A percentile compares a stretch with the other conserved stretches of the same genome.
phyloP scores from a whole-genome alignment of 2,329 filamentous ascomycete genomes.

The Colletotrichum gloeosporioides region DNA sequence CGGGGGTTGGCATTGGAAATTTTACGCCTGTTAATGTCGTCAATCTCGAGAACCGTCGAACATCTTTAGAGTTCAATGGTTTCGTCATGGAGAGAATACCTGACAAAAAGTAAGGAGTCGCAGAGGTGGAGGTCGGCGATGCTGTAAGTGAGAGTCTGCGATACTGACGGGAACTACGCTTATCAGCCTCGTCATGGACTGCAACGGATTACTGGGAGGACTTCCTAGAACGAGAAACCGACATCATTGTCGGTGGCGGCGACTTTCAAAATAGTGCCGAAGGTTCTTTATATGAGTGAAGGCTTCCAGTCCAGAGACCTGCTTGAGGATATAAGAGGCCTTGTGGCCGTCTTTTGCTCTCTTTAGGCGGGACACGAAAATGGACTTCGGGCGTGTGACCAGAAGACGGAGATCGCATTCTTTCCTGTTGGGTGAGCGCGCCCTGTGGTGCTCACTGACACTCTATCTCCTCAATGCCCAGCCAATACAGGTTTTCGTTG shows the following conservation, averaged over 20 bases:
- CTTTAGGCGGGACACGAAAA: too few relatives aligned
- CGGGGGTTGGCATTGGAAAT: too few relatives aligned
- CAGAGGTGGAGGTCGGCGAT: not conserved
- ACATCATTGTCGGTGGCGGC: not conserved
- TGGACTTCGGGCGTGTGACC: too few relatives aligned
- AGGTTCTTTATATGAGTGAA: not conserved
- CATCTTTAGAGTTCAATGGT: not conserved
- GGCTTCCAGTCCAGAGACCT: not conserved
- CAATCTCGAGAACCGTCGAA: not conserved
- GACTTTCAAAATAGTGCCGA: not conserved
- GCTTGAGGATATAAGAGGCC: not conserved
- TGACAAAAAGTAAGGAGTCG: not conserved
- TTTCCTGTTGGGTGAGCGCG: not conserved
- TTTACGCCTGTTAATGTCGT: not conserved
- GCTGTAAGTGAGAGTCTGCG: not conserved
- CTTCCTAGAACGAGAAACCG: fast-evolving
- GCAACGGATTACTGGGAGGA: too few relatives aligned
- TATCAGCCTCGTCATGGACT: not conserved
- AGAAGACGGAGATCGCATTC: not conserved
- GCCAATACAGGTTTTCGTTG: fast-evolving
- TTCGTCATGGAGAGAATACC: not conserved
- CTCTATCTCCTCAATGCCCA: not conserved
- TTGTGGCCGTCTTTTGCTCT: not conserved
- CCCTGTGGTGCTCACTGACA: not conserved
- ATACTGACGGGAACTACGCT: not conserved